Percentiles rank a stretch among this genome's conserved stretches.
Conservation (phyloP, 1,284 basidiomycete species). For the Mycosarcoma maydis region DNA sequence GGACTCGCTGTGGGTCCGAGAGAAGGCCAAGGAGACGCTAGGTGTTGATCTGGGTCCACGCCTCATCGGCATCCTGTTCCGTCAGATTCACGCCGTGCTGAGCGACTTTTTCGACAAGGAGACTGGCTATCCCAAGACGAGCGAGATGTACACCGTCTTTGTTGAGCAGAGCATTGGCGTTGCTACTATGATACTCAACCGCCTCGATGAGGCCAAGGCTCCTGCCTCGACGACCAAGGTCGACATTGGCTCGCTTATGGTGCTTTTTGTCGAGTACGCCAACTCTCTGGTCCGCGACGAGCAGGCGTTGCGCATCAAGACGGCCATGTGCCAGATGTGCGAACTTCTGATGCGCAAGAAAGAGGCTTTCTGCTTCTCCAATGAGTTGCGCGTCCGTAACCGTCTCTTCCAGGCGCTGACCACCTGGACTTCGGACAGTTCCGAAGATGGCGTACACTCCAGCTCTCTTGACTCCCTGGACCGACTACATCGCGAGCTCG, state of each 20-base stretch:
- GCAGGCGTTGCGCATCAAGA: slow-evolving; percentile 61
- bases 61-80: slow-evolving; percentile 58
- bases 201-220: slow-evolving; percentile 40
- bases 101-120: slow-evolving; percentile 63
- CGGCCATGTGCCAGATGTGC: slow-evolving; percentile 61
- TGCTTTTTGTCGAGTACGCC: slow-evolving; percentile 62
- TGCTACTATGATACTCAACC: slow-evolving; percentile 52
- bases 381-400: slow-evolving; percentile 61
- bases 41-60: slow-evolving; percentile 54
- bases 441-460: slow-evolving; percentile 35
- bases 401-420: slow-evolving; percentile 61
- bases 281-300: slow-evolving; percentile 58
- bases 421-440: slow-evolving; percentile 60
- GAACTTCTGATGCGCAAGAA: slow-evolving; percentile 60
- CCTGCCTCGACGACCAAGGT: slow-evolving; percentile 42
- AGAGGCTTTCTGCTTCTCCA: slow-evolving; percentile 50
- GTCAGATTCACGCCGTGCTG: slow-evolving; percentile 59
- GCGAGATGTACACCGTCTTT: slow-evolving; percentile 62
- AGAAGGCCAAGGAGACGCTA: slow-evolving; percentile 64
- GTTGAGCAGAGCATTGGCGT: slow-evolving; percentile 63
- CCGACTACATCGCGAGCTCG: slow-evolving; percentile 59
- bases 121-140: slow-evolving; percentile 55
- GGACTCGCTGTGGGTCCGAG: slow-evolving; percentile 63
- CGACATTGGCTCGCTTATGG: slow-evolving; percentile 62
- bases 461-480: slow-evolving; percentile 41